Percentiles rank a stretch among this genome's conserved stretches.
Evolutionary conservation across 805 yeast genomes (phyloP).

Genomic region (Myxozyma neglecta): DNA sequence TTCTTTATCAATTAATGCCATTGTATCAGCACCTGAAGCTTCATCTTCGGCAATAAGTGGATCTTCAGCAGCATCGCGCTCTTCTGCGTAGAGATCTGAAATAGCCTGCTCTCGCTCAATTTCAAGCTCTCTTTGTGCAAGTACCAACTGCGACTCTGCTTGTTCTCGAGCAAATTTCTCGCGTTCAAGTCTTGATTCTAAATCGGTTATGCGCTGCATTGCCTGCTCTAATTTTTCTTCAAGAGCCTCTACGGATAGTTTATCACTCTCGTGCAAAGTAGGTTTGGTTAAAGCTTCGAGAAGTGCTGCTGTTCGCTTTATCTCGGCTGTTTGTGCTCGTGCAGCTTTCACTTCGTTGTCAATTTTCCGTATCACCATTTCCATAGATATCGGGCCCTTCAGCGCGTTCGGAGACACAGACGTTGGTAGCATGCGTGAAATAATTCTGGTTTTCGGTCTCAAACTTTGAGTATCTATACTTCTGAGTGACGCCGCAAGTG

Average conservation of each 20-base stretch:
- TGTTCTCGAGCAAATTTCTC: slow-evolving; percentile 15
- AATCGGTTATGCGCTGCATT: not conserved
- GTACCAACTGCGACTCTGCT: slow-evolving; percentile 17
- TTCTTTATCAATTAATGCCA: slow-evolving; percentile 26
- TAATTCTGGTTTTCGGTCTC: slow-evolving; percentile 18
- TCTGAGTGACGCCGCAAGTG: slow-evolving; percentile 17
- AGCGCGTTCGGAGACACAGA: not conserved
- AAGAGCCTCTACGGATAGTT: slow-evolving; percentile 3
- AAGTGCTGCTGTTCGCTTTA: slow-evolving; percentile 22
- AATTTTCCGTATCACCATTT: slow-evolving; percentile 26
- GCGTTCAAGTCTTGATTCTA: slow-evolving; percentile 17
- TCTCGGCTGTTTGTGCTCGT: slow-evolving; percentile 18
- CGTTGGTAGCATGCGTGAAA: slow-evolving; percentile 25
- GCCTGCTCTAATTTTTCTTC: slow-evolving; percentile 13
- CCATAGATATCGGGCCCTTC: slow-evolving; percentile 30
- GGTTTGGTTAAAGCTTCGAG: slow-evolving; percentile 19
- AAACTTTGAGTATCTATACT: slow-evolving; percentile 9
- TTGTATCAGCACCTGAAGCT: slow-evolving; percentile 23
- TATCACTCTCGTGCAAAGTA: no score
- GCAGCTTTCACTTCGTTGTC: slow-evolving; percentile 24
- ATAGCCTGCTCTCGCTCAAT: slow-evolving; percentile 27
- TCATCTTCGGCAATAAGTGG: slow-evolving; percentile 7
- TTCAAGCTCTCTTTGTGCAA: slow-evolving; percentile 25
- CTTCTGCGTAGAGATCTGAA: slow-evolving; percentile 17
- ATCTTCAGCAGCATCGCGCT: slow-evolving; percentile 13